Conservation (phyloP, 305 asterid species). For the Fraxinus greggii region DNA sequence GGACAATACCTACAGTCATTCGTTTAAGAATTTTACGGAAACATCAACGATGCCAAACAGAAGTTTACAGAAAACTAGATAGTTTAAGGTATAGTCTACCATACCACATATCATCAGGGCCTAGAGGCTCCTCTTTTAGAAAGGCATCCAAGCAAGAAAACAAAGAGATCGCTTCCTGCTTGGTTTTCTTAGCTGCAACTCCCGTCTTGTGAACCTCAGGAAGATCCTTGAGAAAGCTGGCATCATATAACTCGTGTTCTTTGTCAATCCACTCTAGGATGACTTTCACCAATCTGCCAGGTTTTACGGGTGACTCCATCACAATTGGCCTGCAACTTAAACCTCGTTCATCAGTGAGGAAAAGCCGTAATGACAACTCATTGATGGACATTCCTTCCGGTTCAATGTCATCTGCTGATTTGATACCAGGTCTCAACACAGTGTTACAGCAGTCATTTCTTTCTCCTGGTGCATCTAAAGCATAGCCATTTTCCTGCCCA, state of each 20-base stretch:
- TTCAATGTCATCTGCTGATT: constrained; percentile 42
- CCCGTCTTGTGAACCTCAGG: constrained; percentile 83
- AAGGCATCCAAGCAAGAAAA: constrained; percentile 93
- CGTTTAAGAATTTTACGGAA: not conserved
- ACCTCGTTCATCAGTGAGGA: constrained; percentile 65
- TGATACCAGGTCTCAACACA: constrained; percentile 33
- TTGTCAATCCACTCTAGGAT: constrained; percentile 48
- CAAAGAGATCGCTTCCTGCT: constrained; percentile 80
- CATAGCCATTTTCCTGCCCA: constrained; percentile 41
- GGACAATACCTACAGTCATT: constrained; percentile 82
- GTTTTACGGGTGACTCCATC: constrained; percentile 54
- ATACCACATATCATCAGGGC: constrained; percentile 99
- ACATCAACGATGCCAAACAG: not conserved
- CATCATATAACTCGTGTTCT: constrained; percentile 42
- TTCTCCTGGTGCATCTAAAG: constrained; percentile 34
- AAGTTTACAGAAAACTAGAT: not conserved
- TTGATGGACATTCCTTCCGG: constrained; percentile 47
- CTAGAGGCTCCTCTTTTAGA: constrained; percentile 90
- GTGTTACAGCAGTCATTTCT: constrained; percentile 29
- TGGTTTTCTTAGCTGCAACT: constrained; percentile 67
- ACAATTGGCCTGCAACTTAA: constrained; percentile 54
- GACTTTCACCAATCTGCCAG: constrained; percentile 34
- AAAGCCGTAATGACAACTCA: constrained; percentile 59
- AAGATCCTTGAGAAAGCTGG: constrained; percentile 64
- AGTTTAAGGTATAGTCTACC: constrained; percentile 6